Percentiles rank a stretch among this genome's conserved stretches.
These are phyloP conservation scores for Calonectria multiphialidica DNA, from an alignment of 2,329 filamentous ascomycete species.

Conservation along the genomic window DNA sequence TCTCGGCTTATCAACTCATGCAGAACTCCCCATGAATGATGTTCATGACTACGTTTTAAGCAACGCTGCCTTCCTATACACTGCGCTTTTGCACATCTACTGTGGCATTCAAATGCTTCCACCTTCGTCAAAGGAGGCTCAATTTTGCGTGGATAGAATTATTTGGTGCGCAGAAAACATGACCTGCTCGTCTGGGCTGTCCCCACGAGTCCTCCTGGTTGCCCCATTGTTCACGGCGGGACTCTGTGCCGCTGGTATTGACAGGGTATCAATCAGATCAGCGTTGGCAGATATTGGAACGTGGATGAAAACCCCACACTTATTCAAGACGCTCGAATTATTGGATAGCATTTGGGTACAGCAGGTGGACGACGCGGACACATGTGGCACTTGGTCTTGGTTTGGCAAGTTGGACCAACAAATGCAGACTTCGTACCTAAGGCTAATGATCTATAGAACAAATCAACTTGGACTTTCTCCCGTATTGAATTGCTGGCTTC, in stretches of 20 bases:
- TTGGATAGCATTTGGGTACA: constrained; percentile 26
- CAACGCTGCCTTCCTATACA: constrained; percentile 31
- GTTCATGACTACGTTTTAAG: constrained; percentile 29
- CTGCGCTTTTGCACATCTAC: constrained; percentile 27
- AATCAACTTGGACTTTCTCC: neutral
- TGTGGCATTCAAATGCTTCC: constrained; percentile 4
- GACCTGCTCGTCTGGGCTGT: constrained; percentile 18
- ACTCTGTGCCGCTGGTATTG: constrained; percentile 16
- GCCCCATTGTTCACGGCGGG: constrained; percentile 29
- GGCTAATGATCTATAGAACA: neutral
- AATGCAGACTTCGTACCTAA: neutral
- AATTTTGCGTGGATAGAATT: constrained; percentile 24
- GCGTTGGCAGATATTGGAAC: constrained; percentile 21
- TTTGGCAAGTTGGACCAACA: constrained; percentile 1
- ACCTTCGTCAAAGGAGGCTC: neutral
- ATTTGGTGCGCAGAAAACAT: constrained; percentile 23
- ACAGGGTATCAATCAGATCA: constrained; percentile 1
- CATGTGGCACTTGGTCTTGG: constrained; percentile 1
- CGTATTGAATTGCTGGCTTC: neutral
- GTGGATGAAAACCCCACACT: constrained; percentile 33
- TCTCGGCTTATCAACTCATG: neutral
- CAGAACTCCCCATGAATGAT: constrained; percentile 14
- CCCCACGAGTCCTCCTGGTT: constrained; percentile 23
- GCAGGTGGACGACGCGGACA: neutral
- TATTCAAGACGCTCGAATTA: constrained; percentile 17